phyloP scores from a whole-genome alignment of 2,329 filamentous ascomycete genomes.

The Ascosphaera aggregata region DNA sequence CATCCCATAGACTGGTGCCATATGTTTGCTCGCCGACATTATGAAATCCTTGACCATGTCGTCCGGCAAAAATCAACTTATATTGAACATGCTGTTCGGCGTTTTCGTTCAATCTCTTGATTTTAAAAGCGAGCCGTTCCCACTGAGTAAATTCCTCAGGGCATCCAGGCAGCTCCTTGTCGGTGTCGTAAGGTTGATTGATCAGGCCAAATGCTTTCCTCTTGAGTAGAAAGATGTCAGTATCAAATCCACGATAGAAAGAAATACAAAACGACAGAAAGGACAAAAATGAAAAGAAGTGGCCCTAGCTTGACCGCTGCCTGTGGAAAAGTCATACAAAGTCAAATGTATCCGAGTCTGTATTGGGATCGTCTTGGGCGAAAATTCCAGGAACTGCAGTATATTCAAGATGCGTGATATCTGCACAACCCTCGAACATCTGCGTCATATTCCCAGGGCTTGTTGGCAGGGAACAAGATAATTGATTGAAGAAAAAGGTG shows the following conservation, averaged over 20 bases:
- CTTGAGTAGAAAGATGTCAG: no score
- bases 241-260: no score
- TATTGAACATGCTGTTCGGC: constrained; percentile 20
- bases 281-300: no score
- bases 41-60: constrained; percentile 38
- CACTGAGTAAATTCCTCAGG: constrained; percentile 25
- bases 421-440: not conserved
- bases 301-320: no score
- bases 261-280: no score
- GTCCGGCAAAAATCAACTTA: constrained; percentile 33
- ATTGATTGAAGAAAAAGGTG: not conserved
- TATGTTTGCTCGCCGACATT: constrained; percentile 37
- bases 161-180: constrained; percentile 11
- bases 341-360: constrained; percentile 24
- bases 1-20: constrained; percentile 36
- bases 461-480: not conserved
- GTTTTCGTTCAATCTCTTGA: constrained; percentile 22
- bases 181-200: constrained; percentile 19
- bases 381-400: constrained; percentile 25
- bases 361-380: constrained; percentile 25
- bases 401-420: constrained; percentile 12
- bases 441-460: not conserved
- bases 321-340: constrained; percentile 20
- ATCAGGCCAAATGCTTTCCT: constrained; percentile 26
- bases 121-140: constrained; percentile 27